Base-by-base conservation (phyloP, 1,284 basidiomycete genomes). In the Volvariella surrecta region DNA sequence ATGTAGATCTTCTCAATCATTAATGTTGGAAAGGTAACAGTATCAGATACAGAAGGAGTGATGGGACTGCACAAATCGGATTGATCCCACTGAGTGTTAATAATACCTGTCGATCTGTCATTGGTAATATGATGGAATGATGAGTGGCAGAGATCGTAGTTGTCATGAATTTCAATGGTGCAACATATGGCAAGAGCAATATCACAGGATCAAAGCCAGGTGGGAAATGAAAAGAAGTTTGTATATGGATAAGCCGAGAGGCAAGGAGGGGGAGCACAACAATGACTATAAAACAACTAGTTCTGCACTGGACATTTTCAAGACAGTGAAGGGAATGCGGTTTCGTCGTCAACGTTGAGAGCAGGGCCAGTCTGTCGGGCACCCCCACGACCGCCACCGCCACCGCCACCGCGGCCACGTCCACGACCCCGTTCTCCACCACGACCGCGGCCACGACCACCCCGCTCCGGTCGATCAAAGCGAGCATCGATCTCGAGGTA, bases 281-380 rank as follows among this genome's bases (percentile, higher is more conserved):
- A 52, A 46, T 34, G 45, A 34, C 44, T 39, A 53, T 48, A 38
- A 49, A 43, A 51, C 38, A 35, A 32, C 44, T 32, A 24, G 16
- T 18, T 43, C 19, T 43, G 24, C 17, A 4, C 18, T 35, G 7
- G 7, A 4, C 13, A 15, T 4, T 6, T 32, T 68, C 59, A 86
- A 57, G 81, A 72, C 52, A 91, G 73, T 51, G 88, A 86, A 42
- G 89, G 89, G 80, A 92, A 93, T 46, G 86, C 88, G 24, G 67
- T 70, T 63, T 87, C 73, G 64, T 93, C 89, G 56, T 79, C 77
- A 52, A 88, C 79, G 58, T 82, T 73, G 64, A 87, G 67, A 44
- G 58, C 50, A 43, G 63, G 51, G 39, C 58, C 57, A 45, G 59
- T 58, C 37, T 58, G 55, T 47, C 63, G 62, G 24, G 53, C 56